Evolutionary conservation across 2,329 filamentous ascomycete species (phyloP).

Genomic region (Furcasterigmium sp.): DNA sequence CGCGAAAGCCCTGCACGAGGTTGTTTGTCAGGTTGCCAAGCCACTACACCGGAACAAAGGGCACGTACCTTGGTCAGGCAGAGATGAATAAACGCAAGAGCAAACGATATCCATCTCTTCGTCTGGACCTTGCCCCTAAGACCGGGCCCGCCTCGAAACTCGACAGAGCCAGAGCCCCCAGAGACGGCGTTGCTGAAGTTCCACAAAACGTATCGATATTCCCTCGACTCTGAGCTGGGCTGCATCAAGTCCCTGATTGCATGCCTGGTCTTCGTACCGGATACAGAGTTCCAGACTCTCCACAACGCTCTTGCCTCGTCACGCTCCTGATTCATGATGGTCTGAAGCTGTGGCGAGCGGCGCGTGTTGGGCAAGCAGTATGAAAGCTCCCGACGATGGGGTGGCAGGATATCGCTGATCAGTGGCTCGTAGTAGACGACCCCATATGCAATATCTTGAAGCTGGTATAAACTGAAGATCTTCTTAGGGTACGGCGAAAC

Average conservation of each 20-base stretch:
- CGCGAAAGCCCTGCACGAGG: too few species aligned
- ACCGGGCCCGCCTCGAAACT: background rate
- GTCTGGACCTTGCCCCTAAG: background rate
- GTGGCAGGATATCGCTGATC: slow-evolving; percentile 5
- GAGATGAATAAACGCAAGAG: background rate
- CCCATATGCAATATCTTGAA: slow-evolving; percentile 32
- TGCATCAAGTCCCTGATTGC: too few species aligned
- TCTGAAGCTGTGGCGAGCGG: too few species aligned
- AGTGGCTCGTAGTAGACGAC: slow-evolving; percentile 27
- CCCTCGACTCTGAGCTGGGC: too few species aligned
- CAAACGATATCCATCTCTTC: background rate
- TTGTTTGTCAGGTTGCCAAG: too few species aligned
- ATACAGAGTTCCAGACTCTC: too few species aligned
- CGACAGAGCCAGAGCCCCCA: background rate
- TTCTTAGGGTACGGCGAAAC: slow-evolving; percentile 27
- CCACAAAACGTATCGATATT: background rate
- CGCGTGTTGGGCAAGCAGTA: background rate
- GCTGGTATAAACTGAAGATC: slow-evolving; percentile 27
- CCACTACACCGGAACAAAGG: too few species aligned
- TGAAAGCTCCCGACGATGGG: too few species aligned
- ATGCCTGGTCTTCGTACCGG: too few species aligned
- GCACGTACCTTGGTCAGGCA: too few species aligned
- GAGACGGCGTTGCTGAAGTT: background rate
- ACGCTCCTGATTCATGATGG: too few species aligned
- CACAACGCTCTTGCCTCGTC: too few species aligned